A percentile compares a stretch with the other conserved stretches of the same genome.
These are phyloP conservation scores for Spathaspora arborariae DNA, from an alignment of 805 yeast genomes.

Conservation along the genomic window DNA sequence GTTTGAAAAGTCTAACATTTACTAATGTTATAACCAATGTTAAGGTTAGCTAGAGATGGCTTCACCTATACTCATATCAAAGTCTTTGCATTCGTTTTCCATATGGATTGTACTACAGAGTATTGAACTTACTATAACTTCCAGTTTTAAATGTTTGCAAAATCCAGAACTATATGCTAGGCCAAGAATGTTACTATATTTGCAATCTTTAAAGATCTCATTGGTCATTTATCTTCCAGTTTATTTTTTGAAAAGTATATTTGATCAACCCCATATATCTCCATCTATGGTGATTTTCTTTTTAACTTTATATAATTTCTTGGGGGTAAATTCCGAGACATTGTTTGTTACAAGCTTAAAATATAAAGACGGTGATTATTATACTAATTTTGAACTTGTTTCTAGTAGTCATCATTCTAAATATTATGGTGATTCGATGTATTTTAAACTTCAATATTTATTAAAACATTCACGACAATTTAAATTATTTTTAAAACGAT, in stretches of 20 bases:
- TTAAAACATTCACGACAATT: conserved; percentile 17
- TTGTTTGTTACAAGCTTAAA: conserved; percentile 35
- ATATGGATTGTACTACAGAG: conserved; percentile 48
- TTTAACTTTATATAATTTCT: conserved; percentile 31
- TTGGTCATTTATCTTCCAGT: conserved; percentile 24
- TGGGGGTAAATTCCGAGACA: conserved; percentile 37
- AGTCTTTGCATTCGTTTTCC: conserved; percentile 55
- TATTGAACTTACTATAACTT: conserved; percentile 48
- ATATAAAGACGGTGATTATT: conserved; percentile 30
- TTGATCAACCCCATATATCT: conserved; percentile 12
- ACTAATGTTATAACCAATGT: neutral
- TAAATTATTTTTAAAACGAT: conserved; percentile 18
- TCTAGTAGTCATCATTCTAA: neutral
- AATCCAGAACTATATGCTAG: conserved; percentile 37
- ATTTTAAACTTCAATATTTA: conserved; percentile 1
- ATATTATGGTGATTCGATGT: neutral
- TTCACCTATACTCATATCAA: conserved; percentile 55
- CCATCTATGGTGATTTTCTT: conserved; percentile 34
- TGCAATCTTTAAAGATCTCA: conserved; percentile 33
- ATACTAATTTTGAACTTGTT: conserved; percentile 5
- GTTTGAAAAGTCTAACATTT: too few species aligned
- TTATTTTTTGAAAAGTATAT: conserved; percentile 9
- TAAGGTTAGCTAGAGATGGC: conserved; percentile 35
- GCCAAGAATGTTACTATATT: conserved; percentile 21
- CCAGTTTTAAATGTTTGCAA: conserved; percentile 43